Percentiles rank a stretch among this genome's conserved stretches.
phyloP scores from a whole-genome alignment of 2,329 filamentous ascomycete species.

The Calycina herbarum region DNA sequence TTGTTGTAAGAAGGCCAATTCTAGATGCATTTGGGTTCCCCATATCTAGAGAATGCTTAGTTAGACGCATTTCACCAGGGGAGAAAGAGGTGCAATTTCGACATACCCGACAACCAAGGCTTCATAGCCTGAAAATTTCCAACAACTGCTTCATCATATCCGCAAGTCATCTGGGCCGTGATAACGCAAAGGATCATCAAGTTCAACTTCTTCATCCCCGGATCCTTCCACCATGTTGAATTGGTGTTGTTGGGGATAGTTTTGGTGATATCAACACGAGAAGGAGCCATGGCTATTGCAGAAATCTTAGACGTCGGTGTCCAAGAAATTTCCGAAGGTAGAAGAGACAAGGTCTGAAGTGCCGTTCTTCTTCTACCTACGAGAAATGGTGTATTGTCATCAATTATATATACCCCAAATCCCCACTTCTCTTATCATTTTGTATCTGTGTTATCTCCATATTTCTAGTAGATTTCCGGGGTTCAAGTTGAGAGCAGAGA shows the following conservation, averaged over 20 bases:
- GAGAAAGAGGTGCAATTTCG: neutral
- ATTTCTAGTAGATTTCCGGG: neutral
- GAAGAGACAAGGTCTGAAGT: neutral
- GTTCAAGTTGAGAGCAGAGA: neutral
- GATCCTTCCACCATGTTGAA: conserved; percentile 21
- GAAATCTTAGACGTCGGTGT: neutral
- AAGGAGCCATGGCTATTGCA: conserved; percentile 8
- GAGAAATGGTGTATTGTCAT: conserved; percentile 3
- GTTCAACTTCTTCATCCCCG: conserved; percentile 18
- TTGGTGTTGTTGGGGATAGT: conserved; percentile 21
- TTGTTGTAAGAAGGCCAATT: conserved; percentile 22
- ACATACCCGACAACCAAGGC: conserved; percentile 20
- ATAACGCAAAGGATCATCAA: conserved; percentile 19
- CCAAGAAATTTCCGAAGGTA: neutral
- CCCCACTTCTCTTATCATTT: conserved; percentile 20
- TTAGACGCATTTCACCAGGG: neutral
- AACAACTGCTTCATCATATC: conserved; percentile 22
- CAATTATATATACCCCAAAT: conserved; percentile 8
- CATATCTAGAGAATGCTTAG: conserved; percentile 8
- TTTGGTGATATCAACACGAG: conserved; percentile 15
- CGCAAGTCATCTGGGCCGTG: conserved; percentile 22
- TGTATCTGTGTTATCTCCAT: neutral
- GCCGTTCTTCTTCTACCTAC: neutral
- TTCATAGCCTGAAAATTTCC: conserved; percentile 25
- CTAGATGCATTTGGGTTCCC: conserved; percentile 18